Evolutionary conservation across 192 early-diverging fungal genomes (phyloP).

Genomic region (Obelidium mucronatum): DNA sequence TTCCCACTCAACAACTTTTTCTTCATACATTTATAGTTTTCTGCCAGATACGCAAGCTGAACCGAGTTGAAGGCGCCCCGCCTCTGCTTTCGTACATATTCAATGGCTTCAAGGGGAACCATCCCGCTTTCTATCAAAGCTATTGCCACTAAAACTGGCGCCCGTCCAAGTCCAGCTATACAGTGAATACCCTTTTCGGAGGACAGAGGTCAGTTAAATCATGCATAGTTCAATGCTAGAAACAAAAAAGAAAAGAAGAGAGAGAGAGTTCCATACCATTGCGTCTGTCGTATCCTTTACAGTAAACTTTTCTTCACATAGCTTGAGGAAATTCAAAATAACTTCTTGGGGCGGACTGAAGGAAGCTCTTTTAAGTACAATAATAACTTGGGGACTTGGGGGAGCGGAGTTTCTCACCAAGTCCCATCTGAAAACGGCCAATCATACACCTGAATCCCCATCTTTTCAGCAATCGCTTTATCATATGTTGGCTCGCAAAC

Average conservation of each 20-base stretch:
- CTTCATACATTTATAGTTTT: constrained; percentile 57
- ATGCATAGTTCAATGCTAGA: neutral
- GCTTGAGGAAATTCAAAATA: constrained; percentile 64
- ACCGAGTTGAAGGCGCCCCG: constrained; percentile 80
- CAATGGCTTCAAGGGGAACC: constrained; percentile 76
- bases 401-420: constrained; percentile 56
- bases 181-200: constrained; percentile 78
- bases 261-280: constrained; percentile 27
- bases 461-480: constrained; percentile 59
- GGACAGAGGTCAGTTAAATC: constrained; percentile 13
- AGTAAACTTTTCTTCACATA: constrained; percentile 67
- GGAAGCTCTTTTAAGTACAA: neutral
- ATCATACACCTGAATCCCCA: constrained; percentile 84
- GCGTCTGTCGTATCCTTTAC: constrained; percentile 32
- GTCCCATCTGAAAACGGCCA: constrained; percentile 90
- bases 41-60: constrained; percentile 68
- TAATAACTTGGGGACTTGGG: constrained; percentile 19
- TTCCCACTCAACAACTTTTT: constrained; percentile 8
- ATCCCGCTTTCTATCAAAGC: constrained; percentile 84
- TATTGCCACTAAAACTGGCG: constrained; percentile 90
- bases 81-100: constrained; percentile 71
- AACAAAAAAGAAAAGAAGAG: too few relatives aligned
- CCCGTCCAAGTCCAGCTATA: constrained; percentile 94
- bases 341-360: constrained; percentile 42
- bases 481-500: constrained; percentile 92